A percentile compares a stretch with the other conserved stretches of the same genome.
Conservation (phyloP, 2,329 filamentous ascomycete genomes). For the Hypocreales sp. region DNA sequence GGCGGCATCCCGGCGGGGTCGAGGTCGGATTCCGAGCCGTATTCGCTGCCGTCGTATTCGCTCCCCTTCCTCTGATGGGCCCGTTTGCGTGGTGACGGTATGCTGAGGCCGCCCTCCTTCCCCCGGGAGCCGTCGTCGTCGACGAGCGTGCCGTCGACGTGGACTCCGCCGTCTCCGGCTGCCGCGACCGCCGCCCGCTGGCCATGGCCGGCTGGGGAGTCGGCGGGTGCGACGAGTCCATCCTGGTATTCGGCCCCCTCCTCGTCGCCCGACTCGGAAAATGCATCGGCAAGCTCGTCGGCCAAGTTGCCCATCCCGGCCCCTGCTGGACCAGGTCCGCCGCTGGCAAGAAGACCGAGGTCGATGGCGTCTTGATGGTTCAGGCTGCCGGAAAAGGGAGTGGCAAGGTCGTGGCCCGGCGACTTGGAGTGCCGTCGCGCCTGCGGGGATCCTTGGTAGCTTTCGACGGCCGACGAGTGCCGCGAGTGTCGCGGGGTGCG, state of each 20-base stretch:
- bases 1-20: conserved; percentile 53
- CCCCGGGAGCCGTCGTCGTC: too few relatives aligned
- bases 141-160: too few relatives aligned
- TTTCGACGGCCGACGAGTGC: conserved; percentile 39
- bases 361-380: conserved; percentile 32
- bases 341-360: conserved; percentile 26
- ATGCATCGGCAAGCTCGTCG: conserved; percentile 64
- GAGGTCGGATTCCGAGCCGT: conserved; percentile 56
- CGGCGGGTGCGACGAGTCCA: conserved; percentile 14
- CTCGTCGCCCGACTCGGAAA: conserved; percentile 50
- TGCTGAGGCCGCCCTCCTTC: conserved; percentile 26
- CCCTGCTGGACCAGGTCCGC: conserved; percentile 22
- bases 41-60: conserved; percentile 60
- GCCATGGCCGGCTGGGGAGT: not conserved
- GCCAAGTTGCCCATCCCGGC: conserved; percentile 63
- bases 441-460: conserved; percentile 26
- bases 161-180: conserved; percentile 1
- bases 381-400: conserved; percentile 31
- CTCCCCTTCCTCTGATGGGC: conserved; percentile 36
- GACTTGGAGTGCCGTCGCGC: conserved; percentile 34
- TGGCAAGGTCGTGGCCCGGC: conserved; percentile 32
- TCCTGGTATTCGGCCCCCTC: conserved; percentile 38
- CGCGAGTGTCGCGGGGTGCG: conserved; percentile 44
- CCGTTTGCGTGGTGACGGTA: conserved; percentile 26
- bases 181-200: not conserved